Conservation (phyloP, 495 filamentous ascomycete species). For the Barbatosphaeria neglecta region DNA sequence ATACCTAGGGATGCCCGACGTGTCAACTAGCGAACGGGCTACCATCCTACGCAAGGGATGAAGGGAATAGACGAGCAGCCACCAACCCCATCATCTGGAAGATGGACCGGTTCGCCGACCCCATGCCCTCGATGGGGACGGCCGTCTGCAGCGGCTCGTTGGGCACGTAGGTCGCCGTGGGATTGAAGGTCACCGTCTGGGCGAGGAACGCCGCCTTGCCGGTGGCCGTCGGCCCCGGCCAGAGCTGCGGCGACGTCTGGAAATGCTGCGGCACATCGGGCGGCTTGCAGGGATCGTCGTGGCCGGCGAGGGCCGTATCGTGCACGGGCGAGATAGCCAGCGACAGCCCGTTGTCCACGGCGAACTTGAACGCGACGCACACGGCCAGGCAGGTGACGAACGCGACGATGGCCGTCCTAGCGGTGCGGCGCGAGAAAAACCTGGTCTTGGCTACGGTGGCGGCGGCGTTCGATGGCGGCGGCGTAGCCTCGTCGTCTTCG, state of each 20-base stretch:
- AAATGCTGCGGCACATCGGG: conserved; percentile 41
- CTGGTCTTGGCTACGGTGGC: neutral
- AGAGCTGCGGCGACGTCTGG: conserved; percentile 33
- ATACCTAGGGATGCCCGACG: conserved; percentile 6
- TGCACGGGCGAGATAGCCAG: conserved; percentile 1
- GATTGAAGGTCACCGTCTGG: conserved; percentile 41
- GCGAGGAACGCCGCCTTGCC: conserved; percentile 45
- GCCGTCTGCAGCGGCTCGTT: conserved; percentile 47
- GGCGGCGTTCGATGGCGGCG: neutral
- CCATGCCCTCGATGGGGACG: conserved; percentile 39
- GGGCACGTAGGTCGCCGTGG: conserved; percentile 36
- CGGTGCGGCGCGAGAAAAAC: neutral
- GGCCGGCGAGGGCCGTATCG: neutral
- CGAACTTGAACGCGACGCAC: conserved; percentile 5
- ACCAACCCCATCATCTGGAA: conserved; percentile 44
- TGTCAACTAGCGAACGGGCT: too few relatives aligned
- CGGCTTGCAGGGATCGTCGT: conserved; percentile 7
- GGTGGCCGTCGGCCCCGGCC: conserved; percentile 45
- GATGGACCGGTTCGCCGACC: conserved; percentile 34
- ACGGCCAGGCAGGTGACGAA: conserved; percentile 7
- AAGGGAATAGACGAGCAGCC: neutral
- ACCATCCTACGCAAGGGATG: too few relatives aligned
- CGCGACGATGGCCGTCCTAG: neutral
- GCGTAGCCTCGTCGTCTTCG: neutral
- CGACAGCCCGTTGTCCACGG: conserved; percentile 4